Conservation (phyloP, 2,329 filamentous ascomycete species). For the Verticillium dahliae region DNA sequence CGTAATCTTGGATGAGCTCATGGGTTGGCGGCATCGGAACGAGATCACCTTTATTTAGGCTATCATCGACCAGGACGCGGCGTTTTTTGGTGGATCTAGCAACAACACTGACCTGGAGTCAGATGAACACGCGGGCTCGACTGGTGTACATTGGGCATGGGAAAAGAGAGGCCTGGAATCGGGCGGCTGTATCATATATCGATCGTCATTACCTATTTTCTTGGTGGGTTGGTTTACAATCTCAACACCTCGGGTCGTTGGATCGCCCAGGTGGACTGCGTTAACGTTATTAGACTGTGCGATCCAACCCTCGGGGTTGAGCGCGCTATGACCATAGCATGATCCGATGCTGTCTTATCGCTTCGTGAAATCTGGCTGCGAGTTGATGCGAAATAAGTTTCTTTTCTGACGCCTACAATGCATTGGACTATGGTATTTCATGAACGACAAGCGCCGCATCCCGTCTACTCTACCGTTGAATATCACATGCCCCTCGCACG, state of each 20-base stretch:
- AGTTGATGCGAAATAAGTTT: background rate
- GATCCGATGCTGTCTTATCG: background rate
- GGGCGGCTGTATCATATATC: background rate
- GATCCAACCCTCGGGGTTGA: background rate
- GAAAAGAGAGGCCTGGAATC: background rate
- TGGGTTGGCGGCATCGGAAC: background rate
- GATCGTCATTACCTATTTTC: background rate
- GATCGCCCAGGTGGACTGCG: background rate
- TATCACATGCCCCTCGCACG: background rate
- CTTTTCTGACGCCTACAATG: background rate
- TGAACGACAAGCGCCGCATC: background rate
- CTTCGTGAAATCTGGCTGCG: background rate
- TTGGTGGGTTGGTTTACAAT: background rate
- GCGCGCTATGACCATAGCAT: background rate
- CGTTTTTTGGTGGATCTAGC: background rate
- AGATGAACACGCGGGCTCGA: background rate
- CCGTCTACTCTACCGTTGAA: background rate
- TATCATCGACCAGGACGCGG: background rate
- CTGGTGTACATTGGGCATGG: background rate
- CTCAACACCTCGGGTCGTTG: background rate
- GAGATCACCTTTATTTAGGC: background rate
- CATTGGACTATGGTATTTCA: conserved; percentile 1
- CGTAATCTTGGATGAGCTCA: background rate
- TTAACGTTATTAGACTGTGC: background rate
- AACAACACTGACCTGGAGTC: background rate